A percentile compares a stretch with the other conserved stretches of the same genome.
Evolutionary conservation across 257 asterid genomes (phyloP).

Genomic region (Primulina eburnea): DNA sequence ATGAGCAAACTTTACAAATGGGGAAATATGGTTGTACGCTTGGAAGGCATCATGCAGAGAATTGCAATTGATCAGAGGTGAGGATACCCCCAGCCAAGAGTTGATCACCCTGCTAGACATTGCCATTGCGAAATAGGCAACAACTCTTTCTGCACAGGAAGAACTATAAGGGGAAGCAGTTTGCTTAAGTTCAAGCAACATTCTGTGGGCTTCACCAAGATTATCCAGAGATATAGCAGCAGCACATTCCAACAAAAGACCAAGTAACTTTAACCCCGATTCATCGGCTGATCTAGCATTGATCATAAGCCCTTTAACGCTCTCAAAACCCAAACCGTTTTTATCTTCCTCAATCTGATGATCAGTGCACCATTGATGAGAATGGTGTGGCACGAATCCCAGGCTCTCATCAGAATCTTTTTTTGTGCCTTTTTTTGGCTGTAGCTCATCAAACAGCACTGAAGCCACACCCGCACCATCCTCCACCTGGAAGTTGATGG

Average conservation of each 20-base stretch:
- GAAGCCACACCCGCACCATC: constrained; percentile 25
- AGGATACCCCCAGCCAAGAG: constrained; percentile 64
- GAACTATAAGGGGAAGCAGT: constrained; percentile 55
- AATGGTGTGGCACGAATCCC: constrained; percentile 17
- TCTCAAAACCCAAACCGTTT: neutral
- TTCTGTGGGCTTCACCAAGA: constrained; percentile 60
- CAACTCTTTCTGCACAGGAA: constrained; percentile 67
- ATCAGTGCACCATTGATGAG: constrained; percentile 18
- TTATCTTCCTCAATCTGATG: constrained; percentile 12
- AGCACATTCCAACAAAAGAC: constrained; percentile 61
- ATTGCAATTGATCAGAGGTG: constrained; percentile 48
- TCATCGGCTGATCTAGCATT: constrained; percentile 27
- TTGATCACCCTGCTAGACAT: constrained; percentile 71
- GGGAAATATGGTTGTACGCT: constrained; percentile 61
- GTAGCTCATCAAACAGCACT: constrained; percentile 32
- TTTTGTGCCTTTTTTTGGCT: constrained; percentile 37
- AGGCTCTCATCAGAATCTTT: constrained; percentile 26
- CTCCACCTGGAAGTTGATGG: neutral
- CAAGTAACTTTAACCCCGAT: constrained; percentile 41
- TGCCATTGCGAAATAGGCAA: constrained; percentile 66
- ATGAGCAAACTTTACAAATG: constrained; percentile 69
- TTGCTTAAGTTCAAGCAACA: constrained; percentile 65
- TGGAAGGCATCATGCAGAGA: constrained; percentile 50
- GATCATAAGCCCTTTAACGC: neutral
- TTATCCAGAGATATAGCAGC: constrained; percentile 72